Percentiles rank a stretch among this genome's conserved stretches.
Conservation (phyloP, 2,329 filamentous ascomycete species). For the Acrocalymma vagum region DNA sequence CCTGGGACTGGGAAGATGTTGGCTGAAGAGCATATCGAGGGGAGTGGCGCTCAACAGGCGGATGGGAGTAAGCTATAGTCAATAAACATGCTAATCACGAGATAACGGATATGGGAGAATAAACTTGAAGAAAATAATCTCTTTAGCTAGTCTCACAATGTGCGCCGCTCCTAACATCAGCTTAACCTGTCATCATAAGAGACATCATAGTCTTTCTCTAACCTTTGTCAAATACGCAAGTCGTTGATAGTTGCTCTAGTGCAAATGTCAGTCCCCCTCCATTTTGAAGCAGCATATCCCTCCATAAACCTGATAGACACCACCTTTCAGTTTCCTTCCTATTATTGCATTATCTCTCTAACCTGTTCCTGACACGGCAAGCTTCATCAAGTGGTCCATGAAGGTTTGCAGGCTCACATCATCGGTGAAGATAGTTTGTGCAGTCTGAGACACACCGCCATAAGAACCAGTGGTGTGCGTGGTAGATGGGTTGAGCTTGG, state of each 20-base stretch:
- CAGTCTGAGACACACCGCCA: conserved; percentile 86
- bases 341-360: conserved; percentile 15
- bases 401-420: conserved; percentile 98
- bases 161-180: no score
- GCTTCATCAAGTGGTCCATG: conserved; percentile 99
- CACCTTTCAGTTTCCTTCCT: not conserved
- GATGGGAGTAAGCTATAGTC: conserved; percentile 11
- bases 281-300: not conserved
- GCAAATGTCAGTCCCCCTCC: not conserved
- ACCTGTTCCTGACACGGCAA: conserved; percentile 47
- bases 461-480: conserved; percentile 95
- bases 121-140: not conserved
- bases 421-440: conserved; percentile 98
- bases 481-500: conserved; percentile 96
- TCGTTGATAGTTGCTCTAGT: conserved; percentile 1
- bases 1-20: conserved; percentile 27
- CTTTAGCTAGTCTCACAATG: conserved; percentile 21
- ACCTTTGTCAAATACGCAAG: not conserved
- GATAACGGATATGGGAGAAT: conserved; percentile 2
- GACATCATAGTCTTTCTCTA: conserved; percentile 7
- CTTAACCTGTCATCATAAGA: no score
- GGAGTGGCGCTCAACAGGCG: conserved; percentile 12
- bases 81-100: not conserved
- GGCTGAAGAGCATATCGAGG: conserved; percentile 20
- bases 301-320: not conserved